A percentile compares a stretch with the other conserved stretches of the same genome.
phyloP scores from a whole-genome alignment of 768 basidiomycete genomes.

The Trametes meyenii region DNA sequence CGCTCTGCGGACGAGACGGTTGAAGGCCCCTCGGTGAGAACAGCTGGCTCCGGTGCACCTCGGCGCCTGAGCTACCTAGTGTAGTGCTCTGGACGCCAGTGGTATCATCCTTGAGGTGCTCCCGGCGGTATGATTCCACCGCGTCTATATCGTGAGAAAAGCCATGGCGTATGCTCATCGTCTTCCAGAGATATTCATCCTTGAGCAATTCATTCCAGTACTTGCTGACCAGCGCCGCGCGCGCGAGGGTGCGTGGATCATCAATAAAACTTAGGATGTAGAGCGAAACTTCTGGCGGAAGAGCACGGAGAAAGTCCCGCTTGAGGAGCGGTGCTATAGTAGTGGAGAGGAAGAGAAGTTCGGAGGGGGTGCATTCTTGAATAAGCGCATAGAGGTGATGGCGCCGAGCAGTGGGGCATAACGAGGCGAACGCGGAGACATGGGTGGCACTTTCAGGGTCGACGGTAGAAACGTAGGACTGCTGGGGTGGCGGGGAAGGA shows the following conservation, averaged over 20 bases:
- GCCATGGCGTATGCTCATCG: slow-evolving; percentile 64
- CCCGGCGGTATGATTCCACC: slow-evolving; percentile 33
- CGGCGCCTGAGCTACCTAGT: background rate
- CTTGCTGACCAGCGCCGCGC: slow-evolving; percentile 69
- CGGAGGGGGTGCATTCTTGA: slow-evolving; percentile 55
- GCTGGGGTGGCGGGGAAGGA: slow-evolving; percentile 51
- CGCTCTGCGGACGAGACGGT: slow-evolving; percentile 4
- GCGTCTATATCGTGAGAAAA: slow-evolving; percentile 42
- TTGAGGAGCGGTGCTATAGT: slow-evolving; percentile 67
- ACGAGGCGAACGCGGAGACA: slow-evolving; percentile 36
- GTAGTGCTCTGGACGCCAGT: slow-evolving; percentile 1
- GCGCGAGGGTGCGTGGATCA: slow-evolving; percentile 68
- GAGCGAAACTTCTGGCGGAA: slow-evolving; percentile 64
- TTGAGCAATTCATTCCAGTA: slow-evolving; percentile 70
- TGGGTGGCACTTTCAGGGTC: slow-evolving; percentile 11
- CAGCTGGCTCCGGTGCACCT: slow-evolving; percentile 2
- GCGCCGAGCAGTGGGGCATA: slow-evolving; percentile 47
- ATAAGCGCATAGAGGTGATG: slow-evolving; percentile 56
- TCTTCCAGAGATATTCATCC: slow-evolving; percentile 82
- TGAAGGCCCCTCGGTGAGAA: slow-evolving; percentile 4
- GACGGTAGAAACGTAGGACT: slow-evolving; percentile 26
- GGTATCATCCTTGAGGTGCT: slow-evolving; percentile 28
- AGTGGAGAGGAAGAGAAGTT: slow-evolving; percentile 67
- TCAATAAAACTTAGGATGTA: slow-evolving; percentile 79
- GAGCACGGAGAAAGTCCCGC: slow-evolving; percentile 54